Percentiles rank a stretch among this genome's conserved stretches.
Evolutionary conservation across 148 eudicot genomes (phyloP).

Genomic region (Nepenthes mirabilis): DNA sequence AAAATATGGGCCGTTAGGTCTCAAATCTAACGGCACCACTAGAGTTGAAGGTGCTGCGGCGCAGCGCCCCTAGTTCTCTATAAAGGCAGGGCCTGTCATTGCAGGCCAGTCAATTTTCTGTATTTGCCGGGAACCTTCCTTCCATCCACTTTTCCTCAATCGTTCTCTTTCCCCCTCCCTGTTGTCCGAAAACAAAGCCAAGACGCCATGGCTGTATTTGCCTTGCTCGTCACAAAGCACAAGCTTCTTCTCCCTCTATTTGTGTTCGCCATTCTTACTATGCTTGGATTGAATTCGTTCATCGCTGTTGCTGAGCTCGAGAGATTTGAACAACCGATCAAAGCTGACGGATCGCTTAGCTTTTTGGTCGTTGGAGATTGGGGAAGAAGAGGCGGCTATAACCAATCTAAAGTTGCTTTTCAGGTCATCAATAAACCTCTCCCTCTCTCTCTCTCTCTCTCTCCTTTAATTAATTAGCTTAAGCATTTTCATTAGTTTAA

Average conservation of each 20-base stretch:
- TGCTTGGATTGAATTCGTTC: not conserved
- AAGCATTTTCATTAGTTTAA: too few relatives aligned
- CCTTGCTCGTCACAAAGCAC: not conserved
- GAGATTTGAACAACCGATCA: slow-evolving; percentile 26
- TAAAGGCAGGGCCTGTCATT: too few relatives aligned
- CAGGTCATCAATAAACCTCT: slow-evolving; percentile 44
- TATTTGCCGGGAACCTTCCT: too few relatives aligned
- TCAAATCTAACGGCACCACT: too few relatives aligned
- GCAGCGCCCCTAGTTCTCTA: too few relatives aligned
- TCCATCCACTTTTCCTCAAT: too few relatives aligned
- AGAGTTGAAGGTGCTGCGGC: too few relatives aligned
- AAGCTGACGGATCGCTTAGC: slow-evolving; percentile 42
- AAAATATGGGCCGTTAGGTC: too few relatives aligned
- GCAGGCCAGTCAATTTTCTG: too few relatives aligned
- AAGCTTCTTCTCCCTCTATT: not conserved
- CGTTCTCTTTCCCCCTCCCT: too few relatives aligned
- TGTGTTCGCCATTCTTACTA: not conserved
- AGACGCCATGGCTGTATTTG: too few relatives aligned
- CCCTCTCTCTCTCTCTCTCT: not conserved
- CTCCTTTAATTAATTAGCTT: not conserved
- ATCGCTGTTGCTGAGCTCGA: slow-evolving; percentile 19
- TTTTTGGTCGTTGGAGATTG: slow-evolving; percentile 73
- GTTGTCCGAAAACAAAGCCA: too few relatives aligned
- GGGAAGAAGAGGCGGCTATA: slow-evolving; percentile 60
- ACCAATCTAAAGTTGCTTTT: slow-evolving; percentile 57